These are phyloP conservation scores for Thecaphora thlaspeos DNA, from an alignment of 1,284 basidiomycete genomes.

Conservation along the genomic window DNA sequence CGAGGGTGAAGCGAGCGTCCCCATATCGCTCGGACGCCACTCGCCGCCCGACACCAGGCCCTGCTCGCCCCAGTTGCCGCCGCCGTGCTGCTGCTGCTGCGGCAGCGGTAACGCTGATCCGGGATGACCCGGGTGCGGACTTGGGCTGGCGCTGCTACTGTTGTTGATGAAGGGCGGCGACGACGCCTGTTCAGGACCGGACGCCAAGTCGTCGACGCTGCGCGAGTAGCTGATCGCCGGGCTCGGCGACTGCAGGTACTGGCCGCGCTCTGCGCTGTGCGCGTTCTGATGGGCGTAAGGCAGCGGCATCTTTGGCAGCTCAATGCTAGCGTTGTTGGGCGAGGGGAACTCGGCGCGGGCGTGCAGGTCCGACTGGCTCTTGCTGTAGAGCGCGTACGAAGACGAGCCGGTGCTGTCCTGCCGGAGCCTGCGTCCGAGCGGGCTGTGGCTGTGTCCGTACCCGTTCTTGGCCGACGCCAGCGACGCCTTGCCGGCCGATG, in stretches of 20 bases:
- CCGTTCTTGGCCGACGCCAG: constrained; percentile 8
- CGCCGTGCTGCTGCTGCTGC: background rate
- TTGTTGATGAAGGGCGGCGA: constrained; percentile 14
- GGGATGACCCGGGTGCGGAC: too few relatives aligned
- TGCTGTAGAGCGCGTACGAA: constrained; percentile 36
- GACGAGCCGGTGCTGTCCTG: constrained; percentile 3
- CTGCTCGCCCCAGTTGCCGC: constrained; percentile 40
- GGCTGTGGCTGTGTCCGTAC: constrained; percentile 15
- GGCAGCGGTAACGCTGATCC: too few relatives aligned
- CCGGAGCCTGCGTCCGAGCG: constrained; percentile 11
- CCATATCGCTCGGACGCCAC: constrained; percentile 45
- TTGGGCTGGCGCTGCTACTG: too few relatives aligned
- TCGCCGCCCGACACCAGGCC: constrained; percentile 22
- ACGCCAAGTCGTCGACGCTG: constrained; percentile 47
- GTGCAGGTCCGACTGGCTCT: constrained; percentile 33
- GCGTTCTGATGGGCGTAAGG: constrained; percentile 13
- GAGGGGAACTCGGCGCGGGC: constrained; percentile 10
- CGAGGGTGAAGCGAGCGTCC: constrained; percentile 24
- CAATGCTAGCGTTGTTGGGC: constrained; percentile 4
- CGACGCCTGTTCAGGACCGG: constrained; percentile 12
- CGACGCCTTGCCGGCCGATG: constrained; percentile 10
- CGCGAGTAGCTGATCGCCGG: constrained; percentile 41
- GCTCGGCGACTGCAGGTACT: constrained; percentile 40
- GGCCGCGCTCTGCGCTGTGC: constrained; percentile 21
- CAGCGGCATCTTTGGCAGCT: constrained; percentile 30